These are phyloP conservation scores for Cryptosporidium felis DNA, from an alignment of 169 alveolate genomes.

Conservation along the genomic window DNA sequence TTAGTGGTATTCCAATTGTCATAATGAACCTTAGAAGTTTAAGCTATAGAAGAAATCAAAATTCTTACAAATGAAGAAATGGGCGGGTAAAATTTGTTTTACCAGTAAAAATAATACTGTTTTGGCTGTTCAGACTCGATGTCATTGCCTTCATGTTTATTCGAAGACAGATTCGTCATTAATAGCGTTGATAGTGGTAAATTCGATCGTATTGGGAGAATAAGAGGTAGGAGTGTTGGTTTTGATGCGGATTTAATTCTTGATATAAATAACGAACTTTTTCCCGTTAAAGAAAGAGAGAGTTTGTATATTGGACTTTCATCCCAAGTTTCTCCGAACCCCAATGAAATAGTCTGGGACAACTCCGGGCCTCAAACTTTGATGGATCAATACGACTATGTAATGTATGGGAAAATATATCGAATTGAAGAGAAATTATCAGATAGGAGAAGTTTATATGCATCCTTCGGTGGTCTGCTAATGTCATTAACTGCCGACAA, in stretches of 20 bases:
- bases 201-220: conserved; percentile 88
- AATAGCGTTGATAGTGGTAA: conserved; percentile 87
- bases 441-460: conserved; percentile 85
- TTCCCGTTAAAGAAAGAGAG: conserved; percentile 85
- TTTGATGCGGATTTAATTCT: conserved; percentile 89
- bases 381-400: conserved; percentile 87
- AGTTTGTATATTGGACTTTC: conserved; percentile 73
- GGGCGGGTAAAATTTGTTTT: no score
- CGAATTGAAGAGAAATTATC: conserved; percentile 89
- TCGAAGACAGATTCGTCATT: conserved; percentile 89
- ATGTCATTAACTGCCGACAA: conserved; percentile 91
- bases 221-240: conserved; percentile 89
- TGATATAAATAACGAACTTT: conserved; percentile 86
- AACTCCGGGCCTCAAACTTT: conserved; percentile 71
- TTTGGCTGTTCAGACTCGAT: no score
- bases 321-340: conserved; percentile 71
- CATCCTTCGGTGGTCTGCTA: conserved; percentile 90
- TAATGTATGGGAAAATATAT: conserved; percentile 90
- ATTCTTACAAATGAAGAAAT: no score
- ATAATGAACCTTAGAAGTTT: no score
- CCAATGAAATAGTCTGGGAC: conserved; percentile 49
- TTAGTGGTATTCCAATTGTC: conserved; percentile 96
- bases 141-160: conserved; percentile 74
- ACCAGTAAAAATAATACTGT: no score
- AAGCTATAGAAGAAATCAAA: no score